Evolutionary conservation across 2,329 filamentous ascomycete species (phyloP).

Genomic region (Aspergillus quadricinctus): DNA sequence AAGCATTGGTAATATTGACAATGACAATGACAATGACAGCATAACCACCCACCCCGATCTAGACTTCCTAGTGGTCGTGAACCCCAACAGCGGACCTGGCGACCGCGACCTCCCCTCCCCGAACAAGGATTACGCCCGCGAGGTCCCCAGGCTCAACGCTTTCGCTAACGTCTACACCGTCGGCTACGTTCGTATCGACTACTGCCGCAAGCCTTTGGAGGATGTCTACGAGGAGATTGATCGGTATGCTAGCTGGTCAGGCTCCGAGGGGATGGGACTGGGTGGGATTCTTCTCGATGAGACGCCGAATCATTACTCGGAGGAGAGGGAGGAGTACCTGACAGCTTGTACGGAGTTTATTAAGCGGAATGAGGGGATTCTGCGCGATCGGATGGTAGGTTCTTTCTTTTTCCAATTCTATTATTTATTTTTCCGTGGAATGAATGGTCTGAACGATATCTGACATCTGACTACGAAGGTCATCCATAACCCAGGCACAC

Average conservation of each 20-base stretch:
- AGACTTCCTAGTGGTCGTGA: slow-evolving; percentile 14
- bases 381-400: slow-evolving; percentile 5
- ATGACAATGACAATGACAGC: background rate
- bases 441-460: too few relatives aligned
- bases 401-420: too few relatives aligned
- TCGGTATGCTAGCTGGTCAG: slow-evolving; percentile 12
- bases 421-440: too few relatives aligned
- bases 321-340: slow-evolving; percentile 8
- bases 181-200: slow-evolving; percentile 21
- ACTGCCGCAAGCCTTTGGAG: slow-evolving; percentile 17
- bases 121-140: slow-evolving; percentile 11
- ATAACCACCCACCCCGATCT: slow-evolving; percentile 9
- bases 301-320: slow-evolving; percentile 11
- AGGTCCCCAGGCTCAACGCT: slow-evolving; percentile 12
- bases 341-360: background rate
- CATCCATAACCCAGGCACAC: slow-evolving; percentile 15
- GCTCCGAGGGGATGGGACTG: slow-evolving; percentile 6
- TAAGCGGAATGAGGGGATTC: slow-evolving; percentile 5
- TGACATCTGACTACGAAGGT: too few relatives aligned
- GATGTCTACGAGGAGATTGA: slow-evolving; percentile 13
- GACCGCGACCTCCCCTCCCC: slow-evolving; percentile 4
- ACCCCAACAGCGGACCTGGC: slow-evolving; percentile 16
- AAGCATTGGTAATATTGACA: too few relatives aligned
- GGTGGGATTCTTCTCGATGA: slow-evolving; percentile 16
- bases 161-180: slow-evolving; percentile 17